These are phyloP conservation scores for Trypanosoma platydactyli DNA, from an alignment of 208 protist genomes.

Conservation along the genomic window DNA sequence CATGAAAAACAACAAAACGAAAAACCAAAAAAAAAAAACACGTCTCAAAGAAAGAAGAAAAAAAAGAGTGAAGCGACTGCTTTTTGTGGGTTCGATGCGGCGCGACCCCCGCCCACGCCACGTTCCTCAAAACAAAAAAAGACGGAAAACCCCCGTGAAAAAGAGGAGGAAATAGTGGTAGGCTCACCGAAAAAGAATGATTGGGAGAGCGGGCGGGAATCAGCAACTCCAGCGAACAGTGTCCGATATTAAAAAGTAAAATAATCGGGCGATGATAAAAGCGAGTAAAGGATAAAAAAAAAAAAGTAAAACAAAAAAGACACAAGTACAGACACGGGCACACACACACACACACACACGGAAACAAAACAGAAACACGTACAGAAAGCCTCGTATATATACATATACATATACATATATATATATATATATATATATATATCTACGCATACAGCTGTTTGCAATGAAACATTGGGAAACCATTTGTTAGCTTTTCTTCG, in stretches of 20 bases:
- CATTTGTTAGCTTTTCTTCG: conserved; percentile 5
- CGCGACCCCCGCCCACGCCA: too few relatives aligned
- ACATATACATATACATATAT: too few relatives aligned
- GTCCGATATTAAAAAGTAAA: neutral
- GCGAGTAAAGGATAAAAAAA: too few relatives aligned
- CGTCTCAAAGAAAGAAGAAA: too few relatives aligned
- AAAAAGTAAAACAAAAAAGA: conserved; percentile 24
- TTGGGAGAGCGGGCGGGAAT: conserved; percentile 9
- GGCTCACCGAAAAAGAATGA: conserved; percentile 14
- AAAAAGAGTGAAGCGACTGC: neutral
- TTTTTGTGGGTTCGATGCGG: neutral
- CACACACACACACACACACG: neutral
- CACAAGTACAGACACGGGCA: conserved; percentile 1
- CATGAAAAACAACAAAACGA: too few relatives aligned
- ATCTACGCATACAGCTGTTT: too few relatives aligned
- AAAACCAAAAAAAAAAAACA: too few relatives aligned
- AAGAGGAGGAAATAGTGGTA: neutral
- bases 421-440: too few relatives aligned
- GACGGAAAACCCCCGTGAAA: neutral
- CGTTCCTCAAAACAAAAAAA: conserved; percentile 7
- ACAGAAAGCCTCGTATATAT: too few relatives aligned
- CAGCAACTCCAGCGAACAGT: neutral
- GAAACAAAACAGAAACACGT: too few relatives aligned
- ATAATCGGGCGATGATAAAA: too few relatives aligned
- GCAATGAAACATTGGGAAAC: neutral